These are phyloP conservation scores for Blastobotrys raffinosifermentans DNA, from an alignment of 1,139 yeast genomes.

Conservation along the genomic window DNA sequence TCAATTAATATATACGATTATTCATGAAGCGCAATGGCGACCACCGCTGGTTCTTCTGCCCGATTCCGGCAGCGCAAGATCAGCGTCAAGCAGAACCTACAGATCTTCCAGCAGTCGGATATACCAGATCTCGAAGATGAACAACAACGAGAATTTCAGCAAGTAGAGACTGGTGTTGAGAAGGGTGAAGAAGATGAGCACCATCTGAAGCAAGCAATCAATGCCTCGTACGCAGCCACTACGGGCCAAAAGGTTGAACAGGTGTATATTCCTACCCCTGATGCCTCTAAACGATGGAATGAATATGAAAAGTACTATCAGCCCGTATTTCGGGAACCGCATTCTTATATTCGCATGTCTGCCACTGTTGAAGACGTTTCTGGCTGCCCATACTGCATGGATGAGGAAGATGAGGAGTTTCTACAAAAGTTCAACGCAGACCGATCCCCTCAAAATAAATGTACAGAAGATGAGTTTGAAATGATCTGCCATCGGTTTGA, in stretches of 20 bases:
- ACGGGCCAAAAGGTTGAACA: constrained; percentile 49
- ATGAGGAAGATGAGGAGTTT: constrained; percentile 77
- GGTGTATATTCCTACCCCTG: constrained; percentile 94
- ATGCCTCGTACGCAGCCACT: constrained; percentile 64
- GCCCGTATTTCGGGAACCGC: constrained; percentile 65
- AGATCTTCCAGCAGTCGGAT: constrained; percentile 71
- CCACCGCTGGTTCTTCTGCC: constrained; percentile 35
- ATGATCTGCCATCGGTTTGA: constrained; percentile 70
- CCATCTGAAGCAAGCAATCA: constrained; percentile 85
- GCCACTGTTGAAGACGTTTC: constrained; percentile 93
- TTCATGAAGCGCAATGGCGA: constrained; percentile 13
- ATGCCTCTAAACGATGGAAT: constrained; percentile 78
- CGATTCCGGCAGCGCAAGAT: constrained; percentile 88
- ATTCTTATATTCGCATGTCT: constrained; percentile 76
- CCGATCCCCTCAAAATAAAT: constrained; percentile 20
- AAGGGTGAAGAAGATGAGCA: constrained; percentile 97
- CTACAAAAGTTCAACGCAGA: constrained; percentile 39
- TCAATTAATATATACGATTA: too few species aligned
- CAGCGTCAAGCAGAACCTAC: constrained; percentile 82
- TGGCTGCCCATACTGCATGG: constrained; percentile 85
- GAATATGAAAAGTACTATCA: constrained; percentile 69
- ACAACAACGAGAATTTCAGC: constrained; percentile 79
- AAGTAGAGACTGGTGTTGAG: constrained; percentile 96
- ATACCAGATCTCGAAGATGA: constrained; percentile 69
- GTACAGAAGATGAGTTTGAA: constrained; percentile 77